Evolutionary conservation across 78 protist species (phyloP).

Genomic region (Dictyostelium brefeldianum): DNA sequence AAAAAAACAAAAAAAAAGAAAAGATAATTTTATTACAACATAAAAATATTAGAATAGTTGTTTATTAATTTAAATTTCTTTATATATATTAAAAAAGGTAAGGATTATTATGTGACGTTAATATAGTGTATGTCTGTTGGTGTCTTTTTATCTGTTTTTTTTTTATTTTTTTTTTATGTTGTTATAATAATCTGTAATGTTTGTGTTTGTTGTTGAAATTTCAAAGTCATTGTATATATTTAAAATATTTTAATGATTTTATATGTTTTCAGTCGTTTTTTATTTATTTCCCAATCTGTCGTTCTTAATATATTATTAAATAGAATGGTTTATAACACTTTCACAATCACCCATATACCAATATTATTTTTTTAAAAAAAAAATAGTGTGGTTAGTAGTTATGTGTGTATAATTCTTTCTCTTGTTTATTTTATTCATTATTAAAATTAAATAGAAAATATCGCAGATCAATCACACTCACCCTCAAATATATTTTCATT

Average conservation of each 20-base stretch:
- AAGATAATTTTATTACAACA: neutral
- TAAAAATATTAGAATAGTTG: neutral
- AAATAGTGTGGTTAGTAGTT: neutral
- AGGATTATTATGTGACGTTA: neutral
- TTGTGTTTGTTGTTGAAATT: neutral
- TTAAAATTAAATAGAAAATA: constrained; percentile 4
- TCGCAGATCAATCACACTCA: constrained; percentile 13
- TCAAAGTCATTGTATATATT: neutral
- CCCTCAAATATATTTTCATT: too few relatives aligned
- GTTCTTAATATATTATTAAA: neutral
- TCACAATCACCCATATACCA: constrained; percentile 6
- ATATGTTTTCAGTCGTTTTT: neutral
- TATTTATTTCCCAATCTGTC: neutral
- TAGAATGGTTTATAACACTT: constrained; percentile 1
- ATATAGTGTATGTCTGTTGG: neutral
- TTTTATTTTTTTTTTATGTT: neutral
- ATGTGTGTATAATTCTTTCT: neutral
- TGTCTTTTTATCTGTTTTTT: neutral
- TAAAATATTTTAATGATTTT: neutral
- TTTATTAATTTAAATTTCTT: neutral
- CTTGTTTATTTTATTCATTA: neutral
- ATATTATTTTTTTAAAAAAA: neutral
- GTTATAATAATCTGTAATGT: neutral
- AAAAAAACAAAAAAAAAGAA: neutral
- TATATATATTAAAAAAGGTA: neutral